Evolutionary conservation across 768 basidiomycete genomes (phyloP), one percentile per base, ranked within the genome.

Genomic region (Amanita fuliginea): DNA sequence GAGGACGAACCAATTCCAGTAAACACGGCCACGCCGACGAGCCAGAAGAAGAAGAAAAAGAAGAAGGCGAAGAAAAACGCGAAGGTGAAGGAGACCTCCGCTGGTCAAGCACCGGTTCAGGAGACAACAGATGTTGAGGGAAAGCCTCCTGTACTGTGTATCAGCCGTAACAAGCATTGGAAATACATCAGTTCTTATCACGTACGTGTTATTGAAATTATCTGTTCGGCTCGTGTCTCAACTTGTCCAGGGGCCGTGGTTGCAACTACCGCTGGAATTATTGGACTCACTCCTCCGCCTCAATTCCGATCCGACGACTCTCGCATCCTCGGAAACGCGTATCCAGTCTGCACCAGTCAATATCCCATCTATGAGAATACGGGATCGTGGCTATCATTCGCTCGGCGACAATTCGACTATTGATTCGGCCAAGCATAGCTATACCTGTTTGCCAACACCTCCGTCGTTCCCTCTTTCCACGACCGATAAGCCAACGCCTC

Each of bases 111-210:
- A 14, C 69, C 64, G 51, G 49, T 62, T 30, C 57, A 61, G 46
- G 61, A 59, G 22, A 59, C 57, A 18, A 57, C 56, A 40, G 60
- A 55, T 22, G 67, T 71, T 28, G 64, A 65, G 24, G 75, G 76
- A 24, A 67, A 76, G 40, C 78, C 78, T 13, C 74, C 82, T 0
- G 78, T 85, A 32, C 74, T 93, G 3, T 87, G 85, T 62, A 93
- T 94, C 57, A 88, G 85, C 67, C 77, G 91, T 56, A 92, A 93
- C 69, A 94, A 94, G 64, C 91, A 94, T 59, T 92, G 90, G 91
- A 79, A 82, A 24, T 92, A 91, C 59, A 92, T 93, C 66, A 89
- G 86, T 65, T 89, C 89, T 19, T 91, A 87, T 62, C 87, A 90
- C 63, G 88, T 89, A 67, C 52, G 83, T 80, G 42, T 52, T 36